Conservation (phyloP, 2,329 filamentous ascomycete genomes). For the Cladosporium halotolerans region DNA sequence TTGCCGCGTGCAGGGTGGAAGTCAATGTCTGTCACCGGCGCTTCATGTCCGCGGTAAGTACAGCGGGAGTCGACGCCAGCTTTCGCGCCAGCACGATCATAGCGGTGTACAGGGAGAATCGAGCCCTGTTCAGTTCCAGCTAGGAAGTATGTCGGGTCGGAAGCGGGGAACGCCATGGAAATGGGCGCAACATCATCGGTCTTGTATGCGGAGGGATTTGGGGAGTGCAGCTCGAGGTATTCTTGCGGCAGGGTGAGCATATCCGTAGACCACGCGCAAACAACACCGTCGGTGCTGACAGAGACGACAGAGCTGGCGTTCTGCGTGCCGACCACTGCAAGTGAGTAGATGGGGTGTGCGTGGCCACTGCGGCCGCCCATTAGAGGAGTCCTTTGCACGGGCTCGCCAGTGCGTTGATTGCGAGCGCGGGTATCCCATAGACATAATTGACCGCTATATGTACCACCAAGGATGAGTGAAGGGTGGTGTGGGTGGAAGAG, state of each 20-base stretch:
- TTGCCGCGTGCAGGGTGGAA: slow-evolving; percentile 92
- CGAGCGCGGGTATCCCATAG: slow-evolving; percentile 94
- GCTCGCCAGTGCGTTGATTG: slow-evolving; percentile 53
- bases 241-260: slow-evolving; percentile 97
- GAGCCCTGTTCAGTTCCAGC: slow-evolving; percentile 94
- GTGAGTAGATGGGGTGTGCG: slow-evolving; percentile 91
- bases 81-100: slow-evolving; percentile 94
- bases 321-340: slow-evolving; percentile 93
- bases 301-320: slow-evolving; percentile 99
- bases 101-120: slow-evolving; percentile 93
- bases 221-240: slow-evolving; percentile 78
- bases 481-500: slow-evolving; percentile 99
- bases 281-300: slow-evolving; percentile 90
- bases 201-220: slow-evolving; percentile 62
- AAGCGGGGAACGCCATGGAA: slow-evolving; percentile 87
- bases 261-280: slow-evolving; percentile 96
- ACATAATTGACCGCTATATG: slow-evolving; percentile 92
- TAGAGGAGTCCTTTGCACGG: slow-evolving; percentile 91
- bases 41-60: slow-evolving; percentile 82
- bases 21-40: slow-evolving; percentile 90
- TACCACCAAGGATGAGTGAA: slow-evolving; percentile 90
- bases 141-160: slow-evolving; percentile 95
- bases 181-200: slow-evolving; percentile 94
- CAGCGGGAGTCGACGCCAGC: slow-evolving; percentile 87
- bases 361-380: slow-evolving; percentile 76